Evolutionary conservation across 768 basidiomycete species (phyloP), one percentile per base, ranked within the genome.

Genomic region (Mrakia frigida): DNA sequence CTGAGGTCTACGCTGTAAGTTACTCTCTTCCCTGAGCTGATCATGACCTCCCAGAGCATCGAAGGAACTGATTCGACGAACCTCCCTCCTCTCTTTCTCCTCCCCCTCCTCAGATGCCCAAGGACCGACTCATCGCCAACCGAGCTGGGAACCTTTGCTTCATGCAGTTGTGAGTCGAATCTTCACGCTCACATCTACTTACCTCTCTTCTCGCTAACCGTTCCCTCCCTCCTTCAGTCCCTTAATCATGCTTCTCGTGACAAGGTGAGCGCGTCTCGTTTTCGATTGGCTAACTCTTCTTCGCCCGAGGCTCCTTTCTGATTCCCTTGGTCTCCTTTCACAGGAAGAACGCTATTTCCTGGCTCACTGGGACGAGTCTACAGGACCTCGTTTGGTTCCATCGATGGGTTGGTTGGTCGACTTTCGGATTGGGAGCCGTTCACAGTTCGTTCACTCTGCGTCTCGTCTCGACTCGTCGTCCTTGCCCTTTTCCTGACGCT

Each of bases 61-160:
- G n/a, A n/a, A n/a, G n/a, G n/a, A 13, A 46, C 60, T 37, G n/a
- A 25, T 28, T 59, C 53, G 21, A 14, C 35, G 59, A 37, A 25
- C 7, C 41, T 33, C 41, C 35, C 61, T 59, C 35, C 21, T 1
- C 33, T 23, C 28, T 0, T 56, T 73, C 5, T 39, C 71, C 31
- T 21, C 31, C n/a, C n/a, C n/a, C n/a, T n/a, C n/a, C n/a, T n/a
- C 18, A 46, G 39, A 25, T 39, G 3, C 67, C 67, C 11, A 41
- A 39, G 16, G 37, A 25, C 39, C 43, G 67, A 41, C 43, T 41
- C 43, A 59, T 56, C 31, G 33, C 31, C 9, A 60, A 33, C 41
- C 59, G 72, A 18, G 72, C 72, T 18, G 72, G 72, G 5, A 73
- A 73, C 28, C 72, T 73, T 3, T 73, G 72, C 72, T 73, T 73